Evolutionary conservation across 306 rosid species (phyloP), one percentile per base, ranked within the genome.

Genomic region (Prunus campanulata): DNA sequence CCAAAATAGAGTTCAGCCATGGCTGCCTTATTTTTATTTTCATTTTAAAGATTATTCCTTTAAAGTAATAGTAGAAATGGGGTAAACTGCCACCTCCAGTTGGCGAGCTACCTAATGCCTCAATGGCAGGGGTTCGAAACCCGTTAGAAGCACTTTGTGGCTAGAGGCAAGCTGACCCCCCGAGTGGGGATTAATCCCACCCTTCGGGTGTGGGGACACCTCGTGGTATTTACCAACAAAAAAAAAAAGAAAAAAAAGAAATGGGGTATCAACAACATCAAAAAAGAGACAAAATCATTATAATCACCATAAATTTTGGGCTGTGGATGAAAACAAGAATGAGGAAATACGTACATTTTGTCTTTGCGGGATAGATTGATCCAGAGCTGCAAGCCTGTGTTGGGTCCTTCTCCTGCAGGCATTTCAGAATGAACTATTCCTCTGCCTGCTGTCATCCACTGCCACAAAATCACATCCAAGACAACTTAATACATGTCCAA

Each of bases 361-460:
- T 95, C 89, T 13, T 66, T 79, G 20, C 92, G 75, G 71, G 93
- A 71, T 77, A 95, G 82, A 80, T 95, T 95, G 88, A 95, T 95
- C 98, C 98, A 95, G 5, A 95, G 91, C 77, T 95, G 98, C 81
- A 95, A 47, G 4, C 97, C 98, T 77, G 77, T 86, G 85, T 92
- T 89, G 80, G 81, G 80, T 65, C 85, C 93, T 84, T 83, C 93
- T 68, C 89, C 94, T 15, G 85, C 92, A 49, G 98, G 97, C 98
- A 95, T 95, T 84, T 95, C 98, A 57, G 98, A 95, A 84, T 95
- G 98, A 78, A 95, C 77, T 22, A 95, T 95, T 67, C 98, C 98
- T 83, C 98, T 89, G 35, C 98, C 98, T 66, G 97, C 97, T 6
- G 98, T 95, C 97, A 95, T 95, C 98, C 98, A 95, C 97, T 92